Evolutionary conservation across 306 rosid genomes (phyloP), one percentile per base, ranked within the genome.

Genomic region (Lotus japonicus): DNA sequence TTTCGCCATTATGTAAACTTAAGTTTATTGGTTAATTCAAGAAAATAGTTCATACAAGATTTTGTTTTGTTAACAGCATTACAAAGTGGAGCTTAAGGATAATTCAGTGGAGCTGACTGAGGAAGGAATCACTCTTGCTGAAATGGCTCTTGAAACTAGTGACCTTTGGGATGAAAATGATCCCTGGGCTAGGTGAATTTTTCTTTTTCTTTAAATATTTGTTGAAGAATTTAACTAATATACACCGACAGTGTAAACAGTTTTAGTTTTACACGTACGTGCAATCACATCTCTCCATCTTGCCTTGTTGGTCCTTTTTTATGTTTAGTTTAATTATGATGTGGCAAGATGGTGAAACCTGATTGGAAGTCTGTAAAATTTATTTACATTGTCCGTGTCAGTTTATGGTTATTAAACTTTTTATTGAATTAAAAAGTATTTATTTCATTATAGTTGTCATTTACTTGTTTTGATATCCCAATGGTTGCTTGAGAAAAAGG

Each of bases 91-190:
- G 82, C 92, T 92, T 64, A 92, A 92, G 85, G 92, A 92, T 77
- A 83, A 92, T 69, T 86, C 97, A 4, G 96, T 89, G 48, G 97
- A 89, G 88, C 79, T 92, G 88, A 89, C 96, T 11, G 98, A 92
- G 76, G 96, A 92, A 75, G 98, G 98, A 82, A 92, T 92, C 71
- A 85, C 83, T 35, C 96, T 92, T 76, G 98, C 98, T 5, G 98
- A 92, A 81, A 84, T 74, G 80, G 97, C 95, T 82, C 97, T 92
- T 51, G 98, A 92, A 83, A 89, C 96, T 36, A 84, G 79, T 74
- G 98, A 92, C 79, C 84, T 92, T 59, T 92, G 98, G 98, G 98
- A 92, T 88, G 98, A 92, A 83, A 88, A 79, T 85, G 98, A 92
- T 80, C 98, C 98, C 2, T 92, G 98, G 98, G 97, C 97, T 18